These are phyloP conservation scores for Eucommia ulmoides DNA, from an alignment of 257 asterid species.

Conservation along the genomic window DNA sequence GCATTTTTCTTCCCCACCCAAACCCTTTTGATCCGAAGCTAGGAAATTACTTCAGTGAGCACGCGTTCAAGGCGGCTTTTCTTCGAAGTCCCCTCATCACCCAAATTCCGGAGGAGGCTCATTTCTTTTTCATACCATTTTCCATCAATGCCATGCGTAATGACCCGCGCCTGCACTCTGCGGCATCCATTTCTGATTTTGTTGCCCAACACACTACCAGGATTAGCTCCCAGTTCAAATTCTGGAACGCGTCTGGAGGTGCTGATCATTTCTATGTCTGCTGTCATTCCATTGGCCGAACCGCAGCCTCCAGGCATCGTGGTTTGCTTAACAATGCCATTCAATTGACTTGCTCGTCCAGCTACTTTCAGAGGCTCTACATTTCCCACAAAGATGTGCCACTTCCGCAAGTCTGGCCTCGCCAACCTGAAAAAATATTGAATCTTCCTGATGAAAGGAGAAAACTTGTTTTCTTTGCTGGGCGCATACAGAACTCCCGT, in stretches of 20 bases:
- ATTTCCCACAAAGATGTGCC: conserved; percentile 57
- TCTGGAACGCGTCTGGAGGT: conserved; percentile 73
- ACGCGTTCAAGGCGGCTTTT: conserved; percentile 66
- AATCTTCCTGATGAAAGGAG: conserved; percentile 43
- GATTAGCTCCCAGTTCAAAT: conserved; percentile 32
- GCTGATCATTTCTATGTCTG: conserved; percentile 65
- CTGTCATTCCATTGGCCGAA: conserved; percentile 67
- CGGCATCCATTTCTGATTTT: conserved; percentile 37
- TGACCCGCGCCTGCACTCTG: conserved; percentile 42
- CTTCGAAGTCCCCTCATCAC: conserved; percentile 38
- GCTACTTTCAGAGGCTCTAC: conserved; percentile 69
- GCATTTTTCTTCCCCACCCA: conserved; percentile 42
- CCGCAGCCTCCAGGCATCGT: conserved; percentile 46
- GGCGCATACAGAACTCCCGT: conserved; percentile 56
- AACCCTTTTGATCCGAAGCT: conserved; percentile 38
- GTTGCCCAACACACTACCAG: conserved; percentile 39
- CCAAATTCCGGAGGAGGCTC: conserved; percentile 33
- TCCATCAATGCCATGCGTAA: conserved; percentile 68
- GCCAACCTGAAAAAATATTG: conserved; percentile 13
- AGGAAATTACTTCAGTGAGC: conserved; percentile 81
- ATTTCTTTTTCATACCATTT: conserved; percentile 68
- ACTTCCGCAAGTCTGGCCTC: conserved; percentile 85
- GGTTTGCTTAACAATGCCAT: conserved; percentile 44
- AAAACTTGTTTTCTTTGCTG: conserved; percentile 57
- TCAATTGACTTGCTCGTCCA: conserved; percentile 64